phyloP scores from a whole-genome alignment of 2,329 filamentous ascomycete species.

The Aurifilum marmelostoma region DNA sequence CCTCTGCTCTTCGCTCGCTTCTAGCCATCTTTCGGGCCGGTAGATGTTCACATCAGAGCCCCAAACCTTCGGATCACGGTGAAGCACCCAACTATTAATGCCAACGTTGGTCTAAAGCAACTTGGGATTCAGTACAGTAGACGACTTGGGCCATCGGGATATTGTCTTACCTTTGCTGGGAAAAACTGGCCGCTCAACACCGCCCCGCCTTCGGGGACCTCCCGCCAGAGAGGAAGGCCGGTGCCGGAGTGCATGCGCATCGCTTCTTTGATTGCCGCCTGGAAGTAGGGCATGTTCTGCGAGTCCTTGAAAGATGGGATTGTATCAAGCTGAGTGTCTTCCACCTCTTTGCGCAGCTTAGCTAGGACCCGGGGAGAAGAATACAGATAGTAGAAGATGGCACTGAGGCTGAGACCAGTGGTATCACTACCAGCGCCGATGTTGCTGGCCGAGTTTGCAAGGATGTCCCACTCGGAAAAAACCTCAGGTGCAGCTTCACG shows the following conservation, averaged over 20 bases:
- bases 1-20: constrained; percentile 2
- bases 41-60: constrained; percentile 58
- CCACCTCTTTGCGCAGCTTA: no score
- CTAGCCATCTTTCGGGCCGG: constrained; percentile 58
- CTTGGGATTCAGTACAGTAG: background rate
- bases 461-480: background rate
- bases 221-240: constrained; percentile 14
- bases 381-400: constrained; percentile 57
- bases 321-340: background rate
- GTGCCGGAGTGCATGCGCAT: constrained; percentile 6
- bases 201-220: constrained; percentile 6
- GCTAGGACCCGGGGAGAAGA: no score
- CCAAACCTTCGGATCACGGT: constrained; percentile 58
- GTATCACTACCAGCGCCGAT: constrained; percentile 60
- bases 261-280: constrained; percentile 3
- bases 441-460: constrained; percentile 23
- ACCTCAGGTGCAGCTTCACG: background rate
- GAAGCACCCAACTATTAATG: constrained; percentile 63
- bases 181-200: constrained; percentile 5
- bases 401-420: constrained; percentile 63
- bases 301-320: constrained; percentile 11
- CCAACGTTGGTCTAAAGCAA: constrained; percentile 52
- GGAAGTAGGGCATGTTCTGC: constrained; percentile 2
- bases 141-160: background rate
- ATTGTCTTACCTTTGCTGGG: background rate